Base-by-base conservation (phyloP, 1,284 basidiomycete genomes). In the Inonotus obliquus region DNA sequence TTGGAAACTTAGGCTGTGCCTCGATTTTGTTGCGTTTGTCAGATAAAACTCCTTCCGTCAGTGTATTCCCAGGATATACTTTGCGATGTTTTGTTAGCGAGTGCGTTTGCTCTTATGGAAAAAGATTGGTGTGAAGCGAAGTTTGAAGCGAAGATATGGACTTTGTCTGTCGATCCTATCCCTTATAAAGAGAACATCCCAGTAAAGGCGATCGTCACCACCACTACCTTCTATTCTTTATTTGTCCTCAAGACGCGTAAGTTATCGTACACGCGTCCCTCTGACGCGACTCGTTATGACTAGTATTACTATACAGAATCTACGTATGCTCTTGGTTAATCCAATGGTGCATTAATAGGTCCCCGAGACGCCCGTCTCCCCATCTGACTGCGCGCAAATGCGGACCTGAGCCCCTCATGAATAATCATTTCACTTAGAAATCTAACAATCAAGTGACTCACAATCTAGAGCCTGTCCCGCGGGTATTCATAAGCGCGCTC, bases 401-500 rank as follows among this genome's bases (percentile, higher is more conserved):
- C 75, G 64, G 81, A 81, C 56, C 82, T 82, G 61, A 10, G 41
- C 23, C n/a, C 25, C 19, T 13, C 21, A 25, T 25, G 9, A 11
- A 23, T 49, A 2, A 48, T 2, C 14, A 25, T 49, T 25, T 49
- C 41, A 51, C 21, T 1, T n/a, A 19, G 54, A 61, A 35, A 32
- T 25, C 9, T 23, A 1, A 51, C 39, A 21, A 5, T 19, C 4
- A 32, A 47, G 41, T 41, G 13, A 80, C 84, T 72, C 67, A 86
- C 84, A 85, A 71, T 61, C 82, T 76, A 21, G 85, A 85, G 19
- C 79, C 77, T 54, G 75, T 76, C 14, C 76, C 77, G 41, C 79
- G 77, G 59, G 81, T 79, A 67, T 88, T 87, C 5, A 87, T 91
- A 17, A 89, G 71, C 1, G 88, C 87, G 66, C 89, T 92, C 67